These are phyloP conservation scores for Trametes sp. DNA, from an alignment of 1,284 basidiomycete species.

Conservation along the genomic window DNA sequence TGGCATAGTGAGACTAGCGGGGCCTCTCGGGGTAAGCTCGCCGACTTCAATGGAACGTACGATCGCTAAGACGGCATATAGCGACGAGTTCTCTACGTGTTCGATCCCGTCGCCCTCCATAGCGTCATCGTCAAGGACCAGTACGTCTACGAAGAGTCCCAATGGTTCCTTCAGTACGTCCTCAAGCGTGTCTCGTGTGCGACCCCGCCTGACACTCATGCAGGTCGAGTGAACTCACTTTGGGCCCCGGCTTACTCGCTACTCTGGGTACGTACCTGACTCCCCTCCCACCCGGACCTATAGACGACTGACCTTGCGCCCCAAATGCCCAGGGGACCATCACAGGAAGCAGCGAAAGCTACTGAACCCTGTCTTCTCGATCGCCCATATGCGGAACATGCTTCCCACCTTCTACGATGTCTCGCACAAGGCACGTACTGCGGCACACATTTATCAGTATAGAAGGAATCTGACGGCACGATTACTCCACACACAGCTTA, in stretches of 20 bases:
- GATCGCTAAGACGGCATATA: not conserved
- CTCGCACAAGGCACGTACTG: conserved; percentile 13
- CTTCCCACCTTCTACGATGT: conserved; percentile 24
- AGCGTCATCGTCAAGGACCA: conserved; percentile 24
- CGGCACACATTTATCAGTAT: too few species aligned
- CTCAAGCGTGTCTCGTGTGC: not conserved
- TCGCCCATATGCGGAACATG: conserved; percentile 25
- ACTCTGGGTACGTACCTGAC: not conserved
- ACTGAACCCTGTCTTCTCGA: conserved; percentile 30
- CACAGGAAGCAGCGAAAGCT: conserved; percentile 29
- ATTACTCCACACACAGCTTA: conserved; percentile 23
- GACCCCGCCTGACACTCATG: not conserved
- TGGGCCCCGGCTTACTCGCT: conserved; percentile 5
- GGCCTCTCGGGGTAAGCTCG: conserved; percentile 21
- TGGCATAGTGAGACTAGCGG: conserved; percentile 19
- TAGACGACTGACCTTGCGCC: not conserved
- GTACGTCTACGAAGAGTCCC: conserved; percentile 21
- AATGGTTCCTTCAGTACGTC: conserved; percentile 7
- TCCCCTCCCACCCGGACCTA: not conserved
- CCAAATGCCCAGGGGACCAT: conserved; percentile 3
- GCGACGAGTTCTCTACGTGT: conserved; percentile 14
- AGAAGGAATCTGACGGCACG: too few species aligned
- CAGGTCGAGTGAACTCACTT: not conserved
- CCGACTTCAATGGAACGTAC: too few species aligned
- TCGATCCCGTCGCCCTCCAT: conserved; percentile 20